A percentile compares a stretch with the other conserved stretches of the same genome.
Evolutionary conservation across 2,329 filamentous ascomycete genomes (phyloP).

Genomic region (Ophiostoma angusticollis): DNA sequence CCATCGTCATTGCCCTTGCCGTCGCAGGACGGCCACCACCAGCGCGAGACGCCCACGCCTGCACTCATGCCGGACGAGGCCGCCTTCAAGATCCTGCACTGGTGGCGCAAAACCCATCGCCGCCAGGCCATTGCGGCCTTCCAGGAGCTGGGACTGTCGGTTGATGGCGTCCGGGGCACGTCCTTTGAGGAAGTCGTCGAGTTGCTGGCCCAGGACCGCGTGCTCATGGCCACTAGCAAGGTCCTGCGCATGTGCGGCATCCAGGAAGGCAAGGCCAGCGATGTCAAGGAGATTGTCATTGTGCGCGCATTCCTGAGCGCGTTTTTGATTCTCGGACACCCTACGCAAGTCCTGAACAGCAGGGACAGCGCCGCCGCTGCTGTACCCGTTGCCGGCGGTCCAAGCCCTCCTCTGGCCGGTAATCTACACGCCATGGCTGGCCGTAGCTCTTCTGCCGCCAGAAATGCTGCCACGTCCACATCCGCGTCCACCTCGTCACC

Average conservation of each 20-base stretch:
- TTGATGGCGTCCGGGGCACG: constrained; percentile 56
- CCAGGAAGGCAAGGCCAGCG: constrained; percentile 48
- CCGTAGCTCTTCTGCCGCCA: too few species aligned
- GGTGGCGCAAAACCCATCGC: constrained; percentile 50
- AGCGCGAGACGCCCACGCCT: constrained; percentile 15
- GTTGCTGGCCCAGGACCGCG: constrained; percentile 52
- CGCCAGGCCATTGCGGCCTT: constrained; percentile 53
- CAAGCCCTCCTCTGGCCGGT: not conserved
- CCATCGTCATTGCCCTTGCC: not conserved
- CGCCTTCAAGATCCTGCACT: constrained; percentile 52
- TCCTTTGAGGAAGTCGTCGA: constrained; percentile 63
- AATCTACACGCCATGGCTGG: not conserved
- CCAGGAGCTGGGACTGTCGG: constrained; percentile 50
- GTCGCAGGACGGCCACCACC: not conserved
- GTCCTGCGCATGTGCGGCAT: constrained; percentile 59
- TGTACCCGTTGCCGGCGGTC: not conserved
- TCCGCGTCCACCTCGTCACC: constrained; percentile 41
- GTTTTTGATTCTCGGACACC: constrained; percentile 68
- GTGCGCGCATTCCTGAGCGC: constrained; percentile 68
- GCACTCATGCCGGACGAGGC: constrained; percentile 37
- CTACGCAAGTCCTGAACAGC: constrained; percentile 62
- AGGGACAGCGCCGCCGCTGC: constrained; percentile 33
- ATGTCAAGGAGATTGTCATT: constrained; percentile 54
- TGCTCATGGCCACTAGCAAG: constrained; percentile 52
- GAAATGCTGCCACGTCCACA: not conserved